Evolutionary conservation across 2,329 filamentous ascomycete species (phyloP), one percentile per base, ranked within the genome.

Genomic region (Fusarium xyrophilum): DNA sequence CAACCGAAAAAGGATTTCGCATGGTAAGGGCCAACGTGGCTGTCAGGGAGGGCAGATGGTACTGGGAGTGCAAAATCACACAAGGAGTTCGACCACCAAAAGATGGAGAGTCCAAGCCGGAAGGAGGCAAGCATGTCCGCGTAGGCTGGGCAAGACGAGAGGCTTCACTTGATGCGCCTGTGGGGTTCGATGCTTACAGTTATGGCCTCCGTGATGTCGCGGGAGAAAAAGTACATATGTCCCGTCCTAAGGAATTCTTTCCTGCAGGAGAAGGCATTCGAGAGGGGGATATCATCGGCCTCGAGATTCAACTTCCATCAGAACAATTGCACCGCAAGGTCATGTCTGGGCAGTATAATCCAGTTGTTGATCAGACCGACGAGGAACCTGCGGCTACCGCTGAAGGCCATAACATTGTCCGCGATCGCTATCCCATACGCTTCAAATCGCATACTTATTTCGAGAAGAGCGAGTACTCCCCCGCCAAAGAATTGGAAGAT

Each of bases 401-500:
- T n/a, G 85, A 87, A 64, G 86, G 86, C 0, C 81, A 88, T 19
- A 96, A 98, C 77, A 91, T 98, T 66, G 92, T 99, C 63, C 93
- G 96, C 66, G 96, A 99, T 78, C 92, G 96, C 50, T 93, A 97
- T 44, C 94, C 96, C 2, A 97, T 98, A 70, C 89, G 94, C 13
- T 96, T 97, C 83, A 97, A 97, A 79, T 89, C 91, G 42, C 93
- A 96, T 77, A 91, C 94, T 55, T 97, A 96, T 81, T 97, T 97
- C 78, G 95, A 98, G 79, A 91, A 93, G 76, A 91, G 93, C 68
- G 93, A 97, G 76, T 96, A 96, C 77, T 92, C 95, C 72, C 85
- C 92, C 1, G 91, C 91, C 14, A 96, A 97, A 76, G 91, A 96
- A 69, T 88, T 98, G 40, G 94, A 97, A 73, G 92, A 97, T 73